phyloP scores from a whole-genome alignment of 805 yeast species.

The Isabelozyma pseudorhagii region DNA sequence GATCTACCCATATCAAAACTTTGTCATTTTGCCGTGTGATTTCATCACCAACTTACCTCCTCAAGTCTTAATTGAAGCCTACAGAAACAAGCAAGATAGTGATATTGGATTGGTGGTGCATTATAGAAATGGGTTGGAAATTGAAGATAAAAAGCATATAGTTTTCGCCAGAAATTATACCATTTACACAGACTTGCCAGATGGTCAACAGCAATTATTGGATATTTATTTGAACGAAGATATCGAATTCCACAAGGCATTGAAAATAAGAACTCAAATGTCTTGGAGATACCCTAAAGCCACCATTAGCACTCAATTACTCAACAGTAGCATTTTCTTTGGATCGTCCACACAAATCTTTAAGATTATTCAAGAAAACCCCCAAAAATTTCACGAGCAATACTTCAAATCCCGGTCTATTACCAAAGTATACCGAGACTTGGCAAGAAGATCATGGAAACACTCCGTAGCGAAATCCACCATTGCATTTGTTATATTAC shows the following conservation, averaged over 20 bases:
- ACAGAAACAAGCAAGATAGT: conserved; percentile 63
- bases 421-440: conserved; percentile 72
- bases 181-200: conserved; percentile 50
- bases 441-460: conserved; percentile 90
- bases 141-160: conserved; percentile 66
- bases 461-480: conserved; percentile 59
- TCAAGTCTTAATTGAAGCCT: conserved; percentile 79
- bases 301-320: conserved; percentile 69
- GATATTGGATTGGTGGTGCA: conserved; percentile 76
- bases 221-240: conserved; percentile 71
- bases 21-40: conserved; percentile 91
- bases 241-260: conserved; percentile 66
- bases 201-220: conserved; percentile 50
- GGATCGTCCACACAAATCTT: conserved; percentile 46
- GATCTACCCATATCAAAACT: conserved; percentile 38
- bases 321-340: conserved; percentile 65
- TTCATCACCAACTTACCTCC: conserved; percentile 92
- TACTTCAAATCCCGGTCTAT: conserved; percentile 48
- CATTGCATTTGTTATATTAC: conserved; percentile 68
- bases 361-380: conserved; percentile 43
- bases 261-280: conserved; percentile 80
- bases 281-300: conserved; percentile 84
- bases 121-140: conserved; percentile 71
- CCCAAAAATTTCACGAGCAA: conserved; percentile 28
- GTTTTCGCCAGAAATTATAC: conserved; percentile 65